A percentile compares a stretch with the other conserved stretches of the same genome.
Evolutionary conservation across 2,329 filamentous ascomycete genomes (phyloP).

Genomic region (Acephala macrosclerotiorum): DNA sequence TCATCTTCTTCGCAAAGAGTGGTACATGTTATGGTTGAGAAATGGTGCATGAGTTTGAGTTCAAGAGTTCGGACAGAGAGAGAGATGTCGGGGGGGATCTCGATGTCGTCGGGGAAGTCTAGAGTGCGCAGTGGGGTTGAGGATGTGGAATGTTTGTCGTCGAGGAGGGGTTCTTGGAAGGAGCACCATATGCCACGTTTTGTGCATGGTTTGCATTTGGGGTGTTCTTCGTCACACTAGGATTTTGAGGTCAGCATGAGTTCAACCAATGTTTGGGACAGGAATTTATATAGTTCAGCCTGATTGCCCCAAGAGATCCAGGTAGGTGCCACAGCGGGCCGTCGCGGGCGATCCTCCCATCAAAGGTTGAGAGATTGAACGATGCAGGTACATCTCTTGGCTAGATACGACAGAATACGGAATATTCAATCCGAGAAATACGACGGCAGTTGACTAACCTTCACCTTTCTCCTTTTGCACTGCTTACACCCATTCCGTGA

Average conservation of each 20-base stretch:
- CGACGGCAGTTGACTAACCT: constrained; percentile 6
- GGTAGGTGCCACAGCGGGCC: background rate
- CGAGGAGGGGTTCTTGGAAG: background rate
- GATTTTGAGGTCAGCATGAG: background rate
- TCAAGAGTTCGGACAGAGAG: constrained; percentile 15
- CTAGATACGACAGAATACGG: too few relatives aligned
- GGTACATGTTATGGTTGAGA: constrained; percentile 32
- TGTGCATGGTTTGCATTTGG: constrained; percentile 6
- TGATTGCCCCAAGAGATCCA: too few relatives aligned
- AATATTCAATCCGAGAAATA: background rate
- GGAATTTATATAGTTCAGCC: too few relatives aligned
- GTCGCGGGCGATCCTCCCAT: background rate
- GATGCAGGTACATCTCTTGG: too few relatives aligned
- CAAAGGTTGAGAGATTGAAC: too few relatives aligned
- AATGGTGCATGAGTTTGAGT: constrained; percentile 35
- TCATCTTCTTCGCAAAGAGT: constrained; percentile 27
- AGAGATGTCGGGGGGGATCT: background rate
- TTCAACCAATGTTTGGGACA: too few relatives aligned
- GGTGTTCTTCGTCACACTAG: constrained; percentile 15
- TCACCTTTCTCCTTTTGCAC: constrained; percentile 15
- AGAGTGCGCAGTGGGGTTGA: background rate
- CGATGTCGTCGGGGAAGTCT: background rate
- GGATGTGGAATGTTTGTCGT: background rate
- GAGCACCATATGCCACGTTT: constrained; percentile 10
- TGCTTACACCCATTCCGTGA: constrained; percentile 15